Evolutionary conservation across 768 basidiomycete species (phyloP).

Genomic region (Mycena maculata): DNA sequence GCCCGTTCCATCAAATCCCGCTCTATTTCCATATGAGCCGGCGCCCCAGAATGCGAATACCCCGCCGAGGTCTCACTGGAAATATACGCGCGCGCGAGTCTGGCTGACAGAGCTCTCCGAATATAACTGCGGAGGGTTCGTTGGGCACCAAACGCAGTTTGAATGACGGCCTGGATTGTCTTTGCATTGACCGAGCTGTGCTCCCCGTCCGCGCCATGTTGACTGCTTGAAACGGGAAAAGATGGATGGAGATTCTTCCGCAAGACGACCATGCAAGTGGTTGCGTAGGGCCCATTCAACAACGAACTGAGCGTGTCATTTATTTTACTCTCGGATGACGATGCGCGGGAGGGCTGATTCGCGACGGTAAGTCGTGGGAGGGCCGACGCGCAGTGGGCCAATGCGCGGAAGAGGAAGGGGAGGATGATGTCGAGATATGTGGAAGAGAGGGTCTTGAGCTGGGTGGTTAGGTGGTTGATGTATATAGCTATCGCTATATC

Average conservation of each 20-base stretch:
- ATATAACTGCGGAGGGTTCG: conserved; percentile 73
- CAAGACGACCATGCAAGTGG: conserved; percentile 72
- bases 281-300: conserved; percentile 73
- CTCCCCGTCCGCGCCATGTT: conserved; percentile 30
- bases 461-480: conserved; percentile 69
- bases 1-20: conserved; percentile 76
- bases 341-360: conserved; percentile 48
- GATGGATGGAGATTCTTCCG: conserved; percentile 69
- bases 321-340: conserved; percentile 64
- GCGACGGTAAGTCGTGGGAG: conserved; percentile 75
- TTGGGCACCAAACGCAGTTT: conserved; percentile 68
- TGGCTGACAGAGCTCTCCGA: conserved; percentile 67
- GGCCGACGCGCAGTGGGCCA: conserved; percentile 73
- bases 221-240: conserved; percentile 11
- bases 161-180: conserved; percentile 47
- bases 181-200: conserved; percentile 24
- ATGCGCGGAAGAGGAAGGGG: conserved; percentile 78
- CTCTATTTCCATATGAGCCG: conserved; percentile 69
- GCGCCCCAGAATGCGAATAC: conserved; percentile 71
- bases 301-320: conserved; percentile 67
- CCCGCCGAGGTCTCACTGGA: conserved; percentile 60
- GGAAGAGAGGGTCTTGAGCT: conserved; percentile 69
- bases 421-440: conserved; percentile 65
- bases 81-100: conserved; percentile 77
- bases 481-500: conserved; percentile 74